Evolutionary conservation across 2,329 filamentous ascomycete genomes (phyloP), one percentile per base, ranked within the genome.

Genomic region (Phaeosphaeriaceae sp.): DNA sequence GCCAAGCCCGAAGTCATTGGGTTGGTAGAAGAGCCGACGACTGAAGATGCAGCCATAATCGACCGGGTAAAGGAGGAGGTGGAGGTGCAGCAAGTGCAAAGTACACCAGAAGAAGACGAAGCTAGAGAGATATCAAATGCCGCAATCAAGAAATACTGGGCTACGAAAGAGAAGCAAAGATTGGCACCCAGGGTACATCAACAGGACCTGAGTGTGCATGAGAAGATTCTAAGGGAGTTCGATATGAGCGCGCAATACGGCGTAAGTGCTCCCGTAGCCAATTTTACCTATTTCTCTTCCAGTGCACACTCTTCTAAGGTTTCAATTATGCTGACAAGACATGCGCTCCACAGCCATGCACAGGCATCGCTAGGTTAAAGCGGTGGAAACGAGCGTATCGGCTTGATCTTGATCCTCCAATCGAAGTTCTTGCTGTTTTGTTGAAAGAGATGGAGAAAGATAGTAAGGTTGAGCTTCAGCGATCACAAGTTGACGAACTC

Each of bases 201-300:
- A 74, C 74, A 87, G 63, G 87, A 81, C 2, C 69, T 97, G 60
- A 82, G 79, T 9, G 60, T 89, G 37, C 81, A 88, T 47, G 92
- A 97, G 80, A 96, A 93, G 79, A 85, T 97, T 20, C 74, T 97
- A 64, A 81, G 93, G 56, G 90, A 96, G 71, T 99, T 94, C 75
- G 94, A 99, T 71, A 88, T 96, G 59, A 94, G 87, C 67, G 90
- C 84, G 52, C 90, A 96, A 66, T 99, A 90, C 72, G 94, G 94
- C 48, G 92, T 96, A 84, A 78, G 89, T 59, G 20, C n/a, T 13
- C 26, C 42, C 16, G 16, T 29, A 12, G 11, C 3, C 23, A 26
- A 26, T 26, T 11, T 11, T 26, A 11, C 23, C 2, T 23, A 15
- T 26, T 45, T 32, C n/a, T 18, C 4, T 34, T 5, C 13, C 3